A percentile compares a stretch with the other conserved stretches of the same genome.
Evolutionary conservation across 805 yeast species (phyloP).

Genomic region (Metschnikowia borealis): DNA sequence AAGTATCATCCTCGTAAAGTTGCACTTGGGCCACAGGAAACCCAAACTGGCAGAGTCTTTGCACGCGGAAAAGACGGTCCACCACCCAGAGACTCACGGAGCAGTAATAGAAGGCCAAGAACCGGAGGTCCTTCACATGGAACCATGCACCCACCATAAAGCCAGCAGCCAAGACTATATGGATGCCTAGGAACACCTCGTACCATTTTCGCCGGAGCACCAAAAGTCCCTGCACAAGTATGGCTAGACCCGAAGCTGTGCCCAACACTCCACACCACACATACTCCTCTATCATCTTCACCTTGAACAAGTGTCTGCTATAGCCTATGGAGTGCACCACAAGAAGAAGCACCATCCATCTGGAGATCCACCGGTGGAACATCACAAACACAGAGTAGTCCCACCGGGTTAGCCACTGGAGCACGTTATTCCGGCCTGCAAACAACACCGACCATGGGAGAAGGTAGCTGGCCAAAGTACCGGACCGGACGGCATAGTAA

Average conservation of each 20-base stretch:
- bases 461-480: slow-evolving; percentile 16
- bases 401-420: slow-evolving; percentile 38
- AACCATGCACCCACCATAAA: slow-evolving; percentile 45
- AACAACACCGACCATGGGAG: slow-evolving; percentile 15
- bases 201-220: slow-evolving; percentile 45
- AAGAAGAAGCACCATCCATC: slow-evolving; percentile 41
- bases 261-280: slow-evolving; percentile 36
- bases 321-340: slow-evolving; percentile 36
- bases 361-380: slow-evolving; percentile 55
- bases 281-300: slow-evolving; percentile 13
- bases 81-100: slow-evolving; percentile 16
- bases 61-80: slow-evolving; percentile 48
- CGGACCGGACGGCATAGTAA: slow-evolving; percentile 30
- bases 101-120: slow-evolving; percentile 14
- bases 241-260: slow-evolving; percentile 41
- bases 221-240: slow-evolving; percentile 45
- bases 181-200: slow-evolving; percentile 37
- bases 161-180: slow-evolving; percentile 34
- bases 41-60: slow-evolving; percentile 58
- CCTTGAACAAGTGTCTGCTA: slow-evolving; percentile 3
- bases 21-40: slow-evolving; percentile 46
- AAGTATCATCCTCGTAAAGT: slow-evolving; percentile 43
- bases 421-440: slow-evolving; percentile 19
- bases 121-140: slow-evolving; percentile 40
- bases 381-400: slow-evolving; percentile 48